Percentiles rank a stretch among this genome's conserved stretches.
Conservation (phyloP, 305 asterid species). For the Fraxinus latifolia region DNA sequence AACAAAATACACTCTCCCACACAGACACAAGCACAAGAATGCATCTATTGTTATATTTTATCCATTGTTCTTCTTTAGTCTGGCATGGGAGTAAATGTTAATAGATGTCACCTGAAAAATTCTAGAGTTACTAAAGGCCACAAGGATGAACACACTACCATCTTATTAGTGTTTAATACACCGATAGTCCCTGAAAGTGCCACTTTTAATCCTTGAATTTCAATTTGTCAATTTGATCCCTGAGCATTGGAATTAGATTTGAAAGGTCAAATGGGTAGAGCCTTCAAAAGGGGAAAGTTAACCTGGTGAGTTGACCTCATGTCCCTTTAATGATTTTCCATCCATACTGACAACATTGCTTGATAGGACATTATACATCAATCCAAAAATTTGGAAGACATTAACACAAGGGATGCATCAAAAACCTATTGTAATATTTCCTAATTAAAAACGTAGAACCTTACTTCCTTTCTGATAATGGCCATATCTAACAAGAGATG, state of each 20-base stretch:
- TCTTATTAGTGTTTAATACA: neutral
- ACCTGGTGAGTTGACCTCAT: neutral
- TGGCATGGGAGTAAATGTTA: neutral
- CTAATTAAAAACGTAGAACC: too few relatives aligned
- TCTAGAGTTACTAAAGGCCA: neutral
- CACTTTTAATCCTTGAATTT: neutral
- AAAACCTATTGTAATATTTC: neutral
- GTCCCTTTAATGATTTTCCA: neutral
- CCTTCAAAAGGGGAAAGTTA: neutral
- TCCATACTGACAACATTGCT: neutral
- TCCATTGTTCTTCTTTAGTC: too few relatives aligned
- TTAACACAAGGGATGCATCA: neutral
- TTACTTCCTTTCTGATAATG: neutral
- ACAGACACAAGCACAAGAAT: neutral
- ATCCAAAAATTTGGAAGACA: neutral
- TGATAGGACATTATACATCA: neutral
- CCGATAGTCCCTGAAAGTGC: neutral
- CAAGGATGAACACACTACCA: neutral
- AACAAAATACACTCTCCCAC: neutral
- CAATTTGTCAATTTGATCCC: neutral
- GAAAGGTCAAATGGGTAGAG: neutral
- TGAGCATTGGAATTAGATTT: neutral
- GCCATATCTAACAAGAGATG: neutral
- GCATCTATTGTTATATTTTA: neutral
- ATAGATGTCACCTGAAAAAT: neutral